Base-by-base conservation (phyloP, 352 stramenopile genomes). In the Pythium apleroticum region DNA sequence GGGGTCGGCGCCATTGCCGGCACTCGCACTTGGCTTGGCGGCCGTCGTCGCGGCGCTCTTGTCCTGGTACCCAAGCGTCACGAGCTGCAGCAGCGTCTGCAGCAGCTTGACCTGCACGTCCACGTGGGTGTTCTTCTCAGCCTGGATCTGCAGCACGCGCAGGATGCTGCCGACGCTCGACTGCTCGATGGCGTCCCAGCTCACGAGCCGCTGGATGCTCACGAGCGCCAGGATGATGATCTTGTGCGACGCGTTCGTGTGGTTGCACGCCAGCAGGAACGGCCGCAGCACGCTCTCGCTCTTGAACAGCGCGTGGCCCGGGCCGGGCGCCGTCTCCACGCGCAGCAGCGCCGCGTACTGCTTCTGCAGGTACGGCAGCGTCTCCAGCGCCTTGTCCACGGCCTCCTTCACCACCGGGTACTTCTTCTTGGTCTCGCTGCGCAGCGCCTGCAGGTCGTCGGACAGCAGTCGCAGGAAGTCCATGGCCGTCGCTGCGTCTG, bases 211-310 rank as follows among this genome's bases (percentile, higher is more conserved):
- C 74, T 98, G 94, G 68, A 99, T 98, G 53, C 92, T 97, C 30
- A 94, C 84, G 64, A 99, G 84, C 50, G 94, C 93, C 64, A 98
- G 88, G 48, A 96, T 89, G 45, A 99, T 80, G 60, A 99, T 88
- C 73, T 97, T 95, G 57, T 92, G 84, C 10, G 85, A 95, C 57
- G 96, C 96, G 68, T 98, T 98, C 37, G 94, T 92, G 89, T 99
- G 97, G 81, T 99, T 99, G 60, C 95, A 97, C 33, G 95, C 95
- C 49, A 99, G 75, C 30, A 99, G 72, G 71, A 99, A 99, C 0
- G 97, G 97, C 65, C 96, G 89, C 57, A 99, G 74, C 37, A 99
- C 80, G 68, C 97, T 95, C 71, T 98, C 94, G 61, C 86, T 96
- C 76, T 96, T 93, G 73, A 98, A 98, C 8, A 98, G 68, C 33